A percentile compares a stretch with the other conserved stretches of the same genome.
Conservation (phyloP, 1,284 basidiomycete species). For the Blastosporella zonata region DNA sequence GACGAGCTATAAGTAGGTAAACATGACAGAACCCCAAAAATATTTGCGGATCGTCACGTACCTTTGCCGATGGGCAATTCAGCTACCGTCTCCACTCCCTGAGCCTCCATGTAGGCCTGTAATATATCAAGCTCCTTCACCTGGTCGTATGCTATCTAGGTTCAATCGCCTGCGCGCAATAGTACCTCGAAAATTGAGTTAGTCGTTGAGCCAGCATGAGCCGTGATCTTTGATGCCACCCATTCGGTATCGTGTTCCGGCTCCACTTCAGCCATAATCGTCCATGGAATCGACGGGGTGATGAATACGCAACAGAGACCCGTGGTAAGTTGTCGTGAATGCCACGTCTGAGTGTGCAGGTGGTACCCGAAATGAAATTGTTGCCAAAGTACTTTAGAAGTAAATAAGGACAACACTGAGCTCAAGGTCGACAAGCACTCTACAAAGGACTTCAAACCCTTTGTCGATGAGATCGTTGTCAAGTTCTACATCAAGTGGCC, state of each 20-base stretch:
- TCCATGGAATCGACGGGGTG: slow-evolving; percentile 12
- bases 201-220: slow-evolving; percentile 10
- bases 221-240: slow-evolving; percentile 6
- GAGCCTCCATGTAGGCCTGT: slow-evolving; percentile 16
- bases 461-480: too few relatives aligned
- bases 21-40: background rate
- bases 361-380: background rate
- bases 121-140: slow-evolving; percentile 15
- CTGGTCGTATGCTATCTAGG: slow-evolving; percentile 22
- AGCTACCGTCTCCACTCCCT: slow-evolving; percentile 12
- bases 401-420: background rate
- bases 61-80: background rate
- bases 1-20: background rate
- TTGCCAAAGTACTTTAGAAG: background rate
- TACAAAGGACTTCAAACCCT: too few relatives aligned
- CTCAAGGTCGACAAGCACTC: too few relatives aligned
- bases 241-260: slow-evolving; percentile 3
- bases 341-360: background rate
- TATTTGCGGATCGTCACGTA: background rate
- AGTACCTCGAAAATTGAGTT: slow-evolving; percentile 18
- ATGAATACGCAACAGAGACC: too few relatives aligned
- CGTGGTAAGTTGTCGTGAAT: slow-evolving; percentile 9
- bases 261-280: background rate
- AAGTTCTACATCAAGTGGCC: too few relatives aligned
- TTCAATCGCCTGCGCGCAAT: slow-evolving; percentile 21